Percentiles rank a stretch among this genome's conserved stretches.
phyloP scores from a whole-genome alignment of 768 basidiomycete species.

The Daedaleopsis nitida region DNA sequence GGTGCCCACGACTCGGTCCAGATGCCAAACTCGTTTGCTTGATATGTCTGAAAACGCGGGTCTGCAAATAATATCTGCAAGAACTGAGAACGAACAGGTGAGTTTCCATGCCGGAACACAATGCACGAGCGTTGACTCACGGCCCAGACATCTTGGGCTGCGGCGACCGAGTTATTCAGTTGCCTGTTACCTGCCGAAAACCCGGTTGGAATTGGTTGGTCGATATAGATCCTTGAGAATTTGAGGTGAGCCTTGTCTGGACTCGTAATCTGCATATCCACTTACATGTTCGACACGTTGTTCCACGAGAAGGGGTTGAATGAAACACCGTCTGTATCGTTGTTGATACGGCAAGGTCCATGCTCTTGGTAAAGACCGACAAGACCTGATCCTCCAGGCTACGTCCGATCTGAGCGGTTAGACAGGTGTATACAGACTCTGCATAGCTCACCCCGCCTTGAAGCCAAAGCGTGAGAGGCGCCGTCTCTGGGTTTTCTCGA shows the following conservation, averaged over 20 bases:
- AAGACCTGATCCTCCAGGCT: constrained; percentile 43
- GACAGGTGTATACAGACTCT: not conserved
- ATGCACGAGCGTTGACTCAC: not conserved
- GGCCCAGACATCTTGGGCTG: constrained; percentile 58
- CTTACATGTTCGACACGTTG: constrained; percentile 49
- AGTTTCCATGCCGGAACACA: not conserved
- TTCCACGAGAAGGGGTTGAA: constrained; percentile 62
- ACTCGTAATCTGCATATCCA: not conserved
- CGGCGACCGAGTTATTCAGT: constrained; percentile 53
- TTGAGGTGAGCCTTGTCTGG: not conserved
- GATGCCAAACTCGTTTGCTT: constrained; percentile 48
- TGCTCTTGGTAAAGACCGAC: constrained; percentile 43
- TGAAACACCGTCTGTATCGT: constrained; percentile 49
- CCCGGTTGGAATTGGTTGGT: constrained; percentile 62
- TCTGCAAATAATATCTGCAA: constrained; percentile 63
- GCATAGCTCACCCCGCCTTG: constrained; percentile 48
- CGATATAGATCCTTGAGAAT: constrained; percentile 47
- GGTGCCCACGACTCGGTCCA: constrained; percentile 60
- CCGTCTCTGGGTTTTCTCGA: constrained; percentile 57
- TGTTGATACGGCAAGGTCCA: constrained; percentile 46
- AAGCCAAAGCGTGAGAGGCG: constrained; percentile 68
- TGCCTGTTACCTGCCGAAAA: constrained; percentile 56
- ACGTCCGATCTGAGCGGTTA: not conserved
- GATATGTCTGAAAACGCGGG: constrained; percentile 49
- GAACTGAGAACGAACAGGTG: constrained; percentile 32